Percentiles rank a stretch among this genome's conserved stretches.
phyloP scores from a whole-genome alignment of 2,329 filamentous ascomycete species.

The Ceratocystis ficicola region DNA sequence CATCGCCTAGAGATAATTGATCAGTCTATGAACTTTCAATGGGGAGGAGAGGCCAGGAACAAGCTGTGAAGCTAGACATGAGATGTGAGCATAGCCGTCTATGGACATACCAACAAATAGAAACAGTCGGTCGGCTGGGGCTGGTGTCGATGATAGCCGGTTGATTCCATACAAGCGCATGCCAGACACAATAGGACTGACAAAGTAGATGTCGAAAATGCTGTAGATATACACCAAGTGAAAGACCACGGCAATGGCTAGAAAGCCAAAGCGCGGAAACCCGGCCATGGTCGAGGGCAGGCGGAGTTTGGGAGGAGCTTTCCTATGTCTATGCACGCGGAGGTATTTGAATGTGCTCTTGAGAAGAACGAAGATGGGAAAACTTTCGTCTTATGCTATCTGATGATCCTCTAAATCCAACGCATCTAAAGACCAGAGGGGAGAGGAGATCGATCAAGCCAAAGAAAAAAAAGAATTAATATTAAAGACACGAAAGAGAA shows the following conservation, averaged over 20 bases:
- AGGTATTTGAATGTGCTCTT: not conserved
- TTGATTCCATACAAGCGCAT: slow-evolving; percentile 74
- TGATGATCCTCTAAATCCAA: not conserved
- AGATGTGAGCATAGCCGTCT: too few relatives aligned
- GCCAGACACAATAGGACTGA: slow-evolving; percentile 90
- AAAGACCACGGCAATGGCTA: slow-evolving; percentile 80
- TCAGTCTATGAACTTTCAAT: not conserved
- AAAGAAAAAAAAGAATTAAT: not conserved
- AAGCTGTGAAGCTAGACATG: not conserved
- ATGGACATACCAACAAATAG: slow-evolving; percentile 66
- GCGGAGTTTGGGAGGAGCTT: too few relatives aligned
- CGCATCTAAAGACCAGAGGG: not conserved
- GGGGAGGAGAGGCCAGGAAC: not conserved
- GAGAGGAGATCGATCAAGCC: not conserved
- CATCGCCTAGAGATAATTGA: slow-evolving; percentile 50
- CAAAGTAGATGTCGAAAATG: slow-evolving; percentile 98
- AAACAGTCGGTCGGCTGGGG: slow-evolving; percentile 80
- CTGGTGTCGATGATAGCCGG: slow-evolving; percentile 43
- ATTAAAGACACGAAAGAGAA: not conserved
- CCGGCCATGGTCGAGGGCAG: slow-evolving; percentile 14
- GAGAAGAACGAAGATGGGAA: not conserved
- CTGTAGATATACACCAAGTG: slow-evolving; percentile 89
- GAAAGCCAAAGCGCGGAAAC: slow-evolving; percentile 58
- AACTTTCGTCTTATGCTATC: not conserved
- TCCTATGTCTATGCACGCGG: too few relatives aligned